A percentile compares a stretch with the other conserved stretches of the same genome.
These are phyloP conservation scores for Gossypium bickii DNA, from an alignment of 345 rosid genomes.

Conservation along the genomic window DNA sequence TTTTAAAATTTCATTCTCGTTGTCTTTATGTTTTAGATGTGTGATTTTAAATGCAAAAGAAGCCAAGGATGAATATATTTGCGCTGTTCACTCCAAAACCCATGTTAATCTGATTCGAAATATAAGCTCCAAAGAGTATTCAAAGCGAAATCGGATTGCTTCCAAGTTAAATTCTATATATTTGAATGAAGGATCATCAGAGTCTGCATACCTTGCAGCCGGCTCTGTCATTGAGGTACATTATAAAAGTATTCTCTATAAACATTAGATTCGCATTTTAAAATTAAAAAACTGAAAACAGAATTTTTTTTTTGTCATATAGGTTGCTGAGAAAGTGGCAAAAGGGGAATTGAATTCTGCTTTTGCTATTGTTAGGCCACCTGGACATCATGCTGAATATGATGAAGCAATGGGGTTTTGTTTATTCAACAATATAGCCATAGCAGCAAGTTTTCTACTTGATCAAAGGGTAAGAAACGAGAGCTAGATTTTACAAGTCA, in stretches of 20 bases:
- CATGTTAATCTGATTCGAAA: slow-evolving; percentile 62
- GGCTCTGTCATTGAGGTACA: slow-evolving; percentile 84
- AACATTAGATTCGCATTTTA: background rate
- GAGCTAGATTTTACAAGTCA: slow-evolving; percentile 14
- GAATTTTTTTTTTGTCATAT: background rate
- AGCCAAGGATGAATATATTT: slow-evolving; percentile 57
- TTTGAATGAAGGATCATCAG: slow-evolving; percentile 76
- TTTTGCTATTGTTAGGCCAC: slow-evolving; percentile 94
- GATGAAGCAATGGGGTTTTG: slow-evolving; percentile 92
- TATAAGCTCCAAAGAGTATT: slow-evolving; percentile 58
- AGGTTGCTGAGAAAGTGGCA: slow-evolving; percentile 79
- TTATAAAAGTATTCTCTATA: background rate
- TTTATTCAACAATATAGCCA: slow-evolving; percentile 89
- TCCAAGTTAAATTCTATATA: slow-evolving; percentile 67
- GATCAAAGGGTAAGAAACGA: slow-evolving; percentile 64
- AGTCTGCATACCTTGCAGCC: slow-evolving; percentile 82
- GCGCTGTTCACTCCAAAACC: slow-evolving; percentile 53
- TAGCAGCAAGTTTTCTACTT: slow-evolving; percentile 66
- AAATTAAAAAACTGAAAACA: background rate
- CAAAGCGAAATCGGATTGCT: slow-evolving; percentile 46
- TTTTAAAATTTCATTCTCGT: background rate
- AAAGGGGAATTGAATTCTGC: slow-evolving; percentile 75
- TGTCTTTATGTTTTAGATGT: slow-evolving; percentile 47
- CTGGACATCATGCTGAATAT: slow-evolving; percentile 97
- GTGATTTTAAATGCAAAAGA: slow-evolving; percentile 60